These are phyloP conservation scores for Candida railenensis DNA, from an alignment of 805 yeast species.

Conservation along the genomic window DNA sequence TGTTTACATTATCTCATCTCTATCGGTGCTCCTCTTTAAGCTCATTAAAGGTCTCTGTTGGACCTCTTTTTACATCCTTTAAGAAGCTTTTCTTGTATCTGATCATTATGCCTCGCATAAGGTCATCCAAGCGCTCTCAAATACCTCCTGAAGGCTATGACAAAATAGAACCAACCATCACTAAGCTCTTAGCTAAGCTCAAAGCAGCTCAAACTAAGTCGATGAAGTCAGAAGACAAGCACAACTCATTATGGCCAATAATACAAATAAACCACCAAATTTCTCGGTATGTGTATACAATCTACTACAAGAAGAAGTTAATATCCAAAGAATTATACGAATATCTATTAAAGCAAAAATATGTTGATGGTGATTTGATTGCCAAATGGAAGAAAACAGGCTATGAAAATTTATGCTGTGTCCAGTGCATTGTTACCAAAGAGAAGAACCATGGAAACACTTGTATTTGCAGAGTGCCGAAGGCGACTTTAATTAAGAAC, in stretches of 20 bases:
- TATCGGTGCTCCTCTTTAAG: background rate
- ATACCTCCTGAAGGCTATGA: slow-evolving; percentile 74
- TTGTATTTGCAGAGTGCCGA: slow-evolving; percentile 86
- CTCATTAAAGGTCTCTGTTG: too few species aligned
- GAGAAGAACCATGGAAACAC: slow-evolving; percentile 66
- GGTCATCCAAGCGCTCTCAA: slow-evolving; percentile 39
- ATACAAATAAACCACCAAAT: slow-evolving; percentile 70
- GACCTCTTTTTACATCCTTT: background rate
- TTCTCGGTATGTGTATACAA: slow-evolving; percentile 70
- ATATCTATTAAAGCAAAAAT: slow-evolving; percentile 67
- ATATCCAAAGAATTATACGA: slow-evolving; percentile 68
- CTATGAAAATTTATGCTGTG: slow-evolving; percentile 82
- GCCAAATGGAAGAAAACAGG: slow-evolving; percentile 85
- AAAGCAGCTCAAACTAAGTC: slow-evolving; percentile 43
- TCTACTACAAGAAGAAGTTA: slow-evolving; percentile 68
- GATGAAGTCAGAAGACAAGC: slow-evolving; percentile 46
- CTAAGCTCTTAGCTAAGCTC: slow-evolving; percentile 56
- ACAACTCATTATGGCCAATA: slow-evolving; percentile 68
- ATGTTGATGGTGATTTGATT: slow-evolving; percentile 67
- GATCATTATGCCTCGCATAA: slow-evolving; percentile 45
- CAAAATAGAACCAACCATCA: slow-evolving; percentile 64
- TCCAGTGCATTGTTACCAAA: slow-evolving; percentile 65
- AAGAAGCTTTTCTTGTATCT: background rate
- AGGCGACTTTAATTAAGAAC: slow-evolving; percentile 43
- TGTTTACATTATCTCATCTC: background rate